Conservation (phyloP, 352 stramenopile species). For the Globisporangium paroecandrum region DNA sequence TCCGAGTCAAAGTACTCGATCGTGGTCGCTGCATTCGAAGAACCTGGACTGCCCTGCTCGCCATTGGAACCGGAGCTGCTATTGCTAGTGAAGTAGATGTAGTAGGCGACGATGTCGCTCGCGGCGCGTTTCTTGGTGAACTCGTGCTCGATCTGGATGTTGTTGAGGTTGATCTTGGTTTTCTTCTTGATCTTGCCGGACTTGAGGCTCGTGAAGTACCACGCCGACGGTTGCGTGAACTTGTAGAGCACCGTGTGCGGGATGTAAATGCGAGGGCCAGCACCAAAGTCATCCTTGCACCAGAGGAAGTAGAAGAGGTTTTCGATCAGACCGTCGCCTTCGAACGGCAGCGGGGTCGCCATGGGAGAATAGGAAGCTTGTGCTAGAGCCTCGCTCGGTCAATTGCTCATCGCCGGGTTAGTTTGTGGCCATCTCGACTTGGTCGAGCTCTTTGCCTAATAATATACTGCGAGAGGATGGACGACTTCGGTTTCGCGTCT, state of each 20-base stretch:
- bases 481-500: neutral
- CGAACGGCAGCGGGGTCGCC: slow-evolving; percentile 58
- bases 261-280: slow-evolving; percentile 83
- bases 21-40: slow-evolving; percentile 26
- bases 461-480: neutral
- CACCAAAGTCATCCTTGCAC: slow-evolving; percentile 90
- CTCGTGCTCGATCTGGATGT: slow-evolving; percentile 91
- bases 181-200: slow-evolving; percentile 90
- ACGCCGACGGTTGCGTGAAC: slow-evolving; percentile 88
- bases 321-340: slow-evolving; percentile 84
- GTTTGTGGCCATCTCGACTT: neutral
- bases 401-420: neutral
- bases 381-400: neutral
- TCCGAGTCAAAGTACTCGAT: slow-evolving; percentile 94
- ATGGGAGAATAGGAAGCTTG: slow-evolving; percentile 24
- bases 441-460: neutral
- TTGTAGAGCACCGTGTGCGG: slow-evolving; percentile 94
- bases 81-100: slow-evolving; percentile 57
- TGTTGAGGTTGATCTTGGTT: slow-evolving; percentile 88
- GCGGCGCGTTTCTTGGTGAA: slow-evolving; percentile 85
- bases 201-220: slow-evolving; percentile 93
- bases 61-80: neutral
- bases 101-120: slow-evolving; percentile 91
- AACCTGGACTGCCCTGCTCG: neutral
- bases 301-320: slow-evolving; percentile 90